Evolutionary conservation across 345 rosid genomes (phyloP), one percentile per base, ranked within the genome.

Genomic region (Aquilaria malaccensis): DNA sequence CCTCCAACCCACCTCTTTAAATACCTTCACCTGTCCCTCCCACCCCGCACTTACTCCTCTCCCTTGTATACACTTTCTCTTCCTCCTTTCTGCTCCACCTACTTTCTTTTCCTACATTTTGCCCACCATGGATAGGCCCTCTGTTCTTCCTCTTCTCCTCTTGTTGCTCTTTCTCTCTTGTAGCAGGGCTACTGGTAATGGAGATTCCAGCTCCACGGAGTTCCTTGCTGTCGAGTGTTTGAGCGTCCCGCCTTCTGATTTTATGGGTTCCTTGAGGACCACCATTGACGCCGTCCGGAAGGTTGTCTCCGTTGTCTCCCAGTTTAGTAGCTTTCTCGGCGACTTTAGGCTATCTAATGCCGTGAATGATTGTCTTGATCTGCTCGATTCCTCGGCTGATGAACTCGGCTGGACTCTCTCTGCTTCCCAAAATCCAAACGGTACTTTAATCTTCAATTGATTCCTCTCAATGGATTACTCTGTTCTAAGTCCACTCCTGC

Each of bases 361-460:
- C 11, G 55, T 85, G 10, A 55, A 74, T 15, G 91, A 88, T 55
- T 88, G 96, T 29, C 77, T 85, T 50, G 96, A 88, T 63, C 77
- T 88, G 66, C 81, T 88, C 13, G 89, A 85, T 57, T 74, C 75
- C 62, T 85, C 89, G 33, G 53, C 79, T 13, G 91, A 83, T 54
- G 79, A 70, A 65, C 68, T 88, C 45, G 70, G 75, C 67, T 85
- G 89, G 92, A 45, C 81, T 62, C 52, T 81, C 33, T 76, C 85
- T 69, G 87, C 84, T 65, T 73, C 85, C 56, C 75, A 81, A 62
- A 70, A 67, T 59, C 83, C 87, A 33, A 76, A 66, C 1, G 89
- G 89, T 81, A 74, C 52, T 49, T 43, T 22, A 14, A 29, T 11
- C 9, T 45, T 29, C 31, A 29, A 15, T 29, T 59, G 22, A 12